A percentile compares a stretch with the other conserved stretches of the same genome.
Evolutionary conservation across 768 basidiomycete genomes (phyloP).

Genomic region (Cystofilobasidium ferigula): DNA sequence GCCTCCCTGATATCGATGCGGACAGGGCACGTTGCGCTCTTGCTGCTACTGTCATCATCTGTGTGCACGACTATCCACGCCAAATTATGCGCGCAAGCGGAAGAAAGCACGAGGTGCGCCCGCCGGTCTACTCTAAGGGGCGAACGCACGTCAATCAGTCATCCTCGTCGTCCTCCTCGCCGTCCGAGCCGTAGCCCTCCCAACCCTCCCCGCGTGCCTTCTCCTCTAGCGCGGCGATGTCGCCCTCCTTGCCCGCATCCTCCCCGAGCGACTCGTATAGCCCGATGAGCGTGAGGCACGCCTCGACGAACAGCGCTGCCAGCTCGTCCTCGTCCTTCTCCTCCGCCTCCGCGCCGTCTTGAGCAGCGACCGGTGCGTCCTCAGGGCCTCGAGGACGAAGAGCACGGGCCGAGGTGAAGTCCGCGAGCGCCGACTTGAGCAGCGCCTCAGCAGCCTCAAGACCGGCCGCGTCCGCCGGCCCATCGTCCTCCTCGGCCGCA

Average conservation of each 20-base stretch:
- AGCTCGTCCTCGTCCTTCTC: constrained; percentile 23
- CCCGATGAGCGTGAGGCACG: neutral
- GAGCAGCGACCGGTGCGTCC: neutral
- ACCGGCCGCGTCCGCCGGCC: neutral
- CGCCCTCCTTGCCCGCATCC: neutral
- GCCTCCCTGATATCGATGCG: no score
- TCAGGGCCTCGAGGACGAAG: neutral
- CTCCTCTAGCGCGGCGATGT: neutral
- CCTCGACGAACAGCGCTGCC: neutral
- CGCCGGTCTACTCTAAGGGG: no score
- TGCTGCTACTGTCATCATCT: no score
- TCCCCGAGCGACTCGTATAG: neutral
- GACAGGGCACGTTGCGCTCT: no score
- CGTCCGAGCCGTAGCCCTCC: neutral
- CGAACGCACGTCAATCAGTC: no score
- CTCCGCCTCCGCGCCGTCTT: neutral
- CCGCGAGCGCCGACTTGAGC: neutral
- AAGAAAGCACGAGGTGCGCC: no score
- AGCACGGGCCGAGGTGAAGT: neutral
- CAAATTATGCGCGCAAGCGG: no score
- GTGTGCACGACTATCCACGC: no score
- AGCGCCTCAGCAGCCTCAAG: neutral
- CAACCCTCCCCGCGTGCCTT: neutral
- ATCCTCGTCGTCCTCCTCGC: neutral
- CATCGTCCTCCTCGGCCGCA: no score